Conservation (phyloP, 2,329 filamentous ascomycete genomes). For the Xylariomycetidae sp. region DNA sequence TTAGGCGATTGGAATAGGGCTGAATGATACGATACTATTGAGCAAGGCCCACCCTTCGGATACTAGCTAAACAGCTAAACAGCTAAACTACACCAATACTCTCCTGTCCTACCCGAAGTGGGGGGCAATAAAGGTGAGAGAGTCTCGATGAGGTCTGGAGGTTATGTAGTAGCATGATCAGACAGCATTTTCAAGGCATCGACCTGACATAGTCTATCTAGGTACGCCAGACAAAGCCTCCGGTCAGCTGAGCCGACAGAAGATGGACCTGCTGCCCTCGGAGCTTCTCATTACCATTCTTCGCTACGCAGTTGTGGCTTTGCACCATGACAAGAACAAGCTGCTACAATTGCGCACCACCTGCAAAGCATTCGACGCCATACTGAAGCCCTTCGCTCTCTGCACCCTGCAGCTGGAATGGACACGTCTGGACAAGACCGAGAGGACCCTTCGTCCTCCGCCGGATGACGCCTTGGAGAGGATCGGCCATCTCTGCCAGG, state of each 20-base stretch:
- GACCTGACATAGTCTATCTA: too few species aligned
- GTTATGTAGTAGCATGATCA: too few species aligned
- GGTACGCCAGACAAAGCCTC: neutral
- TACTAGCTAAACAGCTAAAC: too few species aligned
- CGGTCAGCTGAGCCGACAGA: neutral
- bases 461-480: constrained; percentile 38
- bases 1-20: too few species aligned
- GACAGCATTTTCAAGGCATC: too few species aligned
- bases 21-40: too few species aligned
- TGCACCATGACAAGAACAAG: constrained; percentile 37
- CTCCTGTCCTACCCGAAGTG: too few species aligned
- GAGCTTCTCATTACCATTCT: constrained; percentile 46
- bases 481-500: constrained; percentile 43
- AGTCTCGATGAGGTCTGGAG: too few species aligned
- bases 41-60: too few species aligned
- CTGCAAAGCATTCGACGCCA: constrained; percentile 43
- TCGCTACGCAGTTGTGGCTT: constrained; percentile 33
- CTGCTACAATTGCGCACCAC: constrained; percentile 43
- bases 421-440: constrained; percentile 37
- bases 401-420: constrained; percentile 47
- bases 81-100: too few species aligned
- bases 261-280: constrained; percentile 42
- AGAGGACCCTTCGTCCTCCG: constrained; percentile 27
- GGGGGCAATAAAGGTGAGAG: too few species aligned
- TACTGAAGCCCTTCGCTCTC: constrained; percentile 41